Conservation (phyloP, 192 early-diverging fungal species). For the Coemansia sp. region DNA sequence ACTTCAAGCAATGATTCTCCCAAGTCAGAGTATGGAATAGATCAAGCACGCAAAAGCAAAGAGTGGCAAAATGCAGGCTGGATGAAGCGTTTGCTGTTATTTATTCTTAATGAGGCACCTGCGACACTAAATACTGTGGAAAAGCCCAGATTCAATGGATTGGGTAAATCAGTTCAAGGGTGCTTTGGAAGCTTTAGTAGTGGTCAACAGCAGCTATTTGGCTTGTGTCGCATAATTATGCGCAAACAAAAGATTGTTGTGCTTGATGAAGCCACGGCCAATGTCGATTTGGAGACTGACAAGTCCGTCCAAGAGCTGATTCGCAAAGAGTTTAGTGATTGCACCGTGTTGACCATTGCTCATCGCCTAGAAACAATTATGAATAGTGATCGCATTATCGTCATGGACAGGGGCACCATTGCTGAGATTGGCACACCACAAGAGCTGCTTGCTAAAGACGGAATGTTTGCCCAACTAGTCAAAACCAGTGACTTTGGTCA, state of each 20-base stretch:
- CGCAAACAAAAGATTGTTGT: constrained; percentile 43
- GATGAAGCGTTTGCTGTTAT: constrained; percentile 8
- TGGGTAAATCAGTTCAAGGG: not conserved
- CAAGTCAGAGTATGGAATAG: not conserved
- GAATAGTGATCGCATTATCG: constrained; percentile 70
- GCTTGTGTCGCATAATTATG: constrained; percentile 65
- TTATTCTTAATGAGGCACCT: too few relatives aligned
- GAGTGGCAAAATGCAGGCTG: constrained; percentile 19
- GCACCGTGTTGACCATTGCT: constrained; percentile 63
- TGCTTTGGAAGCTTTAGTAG: constrained; percentile 17
- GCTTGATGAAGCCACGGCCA: constrained; percentile 9
- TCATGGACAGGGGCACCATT: constrained; percentile 68
- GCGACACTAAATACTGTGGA: not conserved
- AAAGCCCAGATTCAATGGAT: not conserved
- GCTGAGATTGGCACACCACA: constrained; percentile 63
- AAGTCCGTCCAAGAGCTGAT: constrained; percentile 39
- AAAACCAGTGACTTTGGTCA: constrained; percentile 5
- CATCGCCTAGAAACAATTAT: constrained; percentile 74
- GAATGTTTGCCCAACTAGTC: constrained; percentile 10
- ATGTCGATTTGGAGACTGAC: constrained; percentile 58
- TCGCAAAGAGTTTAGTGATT: constrained; percentile 52
- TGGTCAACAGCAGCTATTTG: constrained; percentile 69
- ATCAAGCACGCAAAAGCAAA: not conserved
- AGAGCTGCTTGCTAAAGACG: constrained; percentile 55
- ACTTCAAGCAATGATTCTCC: not conserved